These are phyloP conservation scores for Cyclocybe cylindracea DNA, from an alignment of 768 basidiomycete genomes.

Conservation along the genomic window DNA sequence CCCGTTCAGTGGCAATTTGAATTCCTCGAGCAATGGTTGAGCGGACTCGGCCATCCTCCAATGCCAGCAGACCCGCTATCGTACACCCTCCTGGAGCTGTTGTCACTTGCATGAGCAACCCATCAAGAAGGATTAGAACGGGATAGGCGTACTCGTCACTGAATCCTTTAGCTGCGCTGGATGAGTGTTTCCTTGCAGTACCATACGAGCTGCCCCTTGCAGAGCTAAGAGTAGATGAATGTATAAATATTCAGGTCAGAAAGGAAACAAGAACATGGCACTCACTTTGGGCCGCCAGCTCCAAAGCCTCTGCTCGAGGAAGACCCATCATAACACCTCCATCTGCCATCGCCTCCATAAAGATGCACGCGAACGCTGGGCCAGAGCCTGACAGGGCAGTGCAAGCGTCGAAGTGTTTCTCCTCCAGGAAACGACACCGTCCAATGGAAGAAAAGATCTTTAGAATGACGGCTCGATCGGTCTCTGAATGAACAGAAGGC, in stretches of 20 bases:
- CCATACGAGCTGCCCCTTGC: constrained; percentile 97
- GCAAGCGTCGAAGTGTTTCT: constrained; percentile 98
- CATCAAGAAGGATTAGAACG: background rate
- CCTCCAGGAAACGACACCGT: constrained; percentile 92
- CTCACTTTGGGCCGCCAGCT: constrained; percentile 94
- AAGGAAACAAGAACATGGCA: constrained; percentile 3
- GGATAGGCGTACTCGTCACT: constrained; percentile 78
- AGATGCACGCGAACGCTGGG: constrained; percentile 95
- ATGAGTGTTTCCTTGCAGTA: constrained; percentile 83
- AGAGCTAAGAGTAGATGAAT: constrained; percentile 56
- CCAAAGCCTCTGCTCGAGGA: constrained; percentile 89
- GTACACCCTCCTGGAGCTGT: constrained; percentile 97
- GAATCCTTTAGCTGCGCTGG: constrained; percentile 97
- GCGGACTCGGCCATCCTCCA: constrained; percentile 92
- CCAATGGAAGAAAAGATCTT: constrained; percentile 98
- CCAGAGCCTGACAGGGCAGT: constrained; percentile 96
- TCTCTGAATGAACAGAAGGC: constrained; percentile 47
- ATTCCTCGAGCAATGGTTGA: constrained; percentile 95
- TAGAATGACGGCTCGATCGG: constrained; percentile 72
- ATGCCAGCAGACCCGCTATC: constrained; percentile 91
- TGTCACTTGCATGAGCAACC: background rate
- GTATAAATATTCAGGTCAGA: background rate
- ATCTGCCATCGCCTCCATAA: constrained; percentile 98
- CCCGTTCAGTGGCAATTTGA: constrained; percentile 89
- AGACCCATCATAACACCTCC: constrained; percentile 99